Evolutionary conservation across 2,329 filamentous ascomycete species (phyloP).

Genomic region (Penicillium freii): DNA sequence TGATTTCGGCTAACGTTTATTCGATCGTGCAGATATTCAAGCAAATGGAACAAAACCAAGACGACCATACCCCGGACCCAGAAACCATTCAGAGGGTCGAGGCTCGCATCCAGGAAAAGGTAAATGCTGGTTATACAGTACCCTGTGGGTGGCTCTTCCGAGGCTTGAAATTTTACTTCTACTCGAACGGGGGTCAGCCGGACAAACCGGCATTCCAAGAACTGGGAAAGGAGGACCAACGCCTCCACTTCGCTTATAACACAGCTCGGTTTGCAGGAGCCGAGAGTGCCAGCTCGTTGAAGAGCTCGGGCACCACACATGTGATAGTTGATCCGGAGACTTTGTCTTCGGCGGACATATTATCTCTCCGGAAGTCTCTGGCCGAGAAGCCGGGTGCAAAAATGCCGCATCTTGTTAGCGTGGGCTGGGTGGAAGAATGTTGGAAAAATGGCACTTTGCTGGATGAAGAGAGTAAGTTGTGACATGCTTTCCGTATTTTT

Average conservation of each 20-base stretch:
- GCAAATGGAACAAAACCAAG: constrained; percentile 35
- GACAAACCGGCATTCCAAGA: background rate
- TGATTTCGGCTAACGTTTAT: background rate
- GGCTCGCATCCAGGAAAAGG: constrained; percentile 52
- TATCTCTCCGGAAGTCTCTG: constrained; percentile 31
- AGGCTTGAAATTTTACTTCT: constrained; percentile 47
- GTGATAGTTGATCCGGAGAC: constrained; percentile 59
- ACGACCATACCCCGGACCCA: constrained; percentile 44
- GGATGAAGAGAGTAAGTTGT: constrained; percentile 67
- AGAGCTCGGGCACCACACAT: constrained; percentile 65
- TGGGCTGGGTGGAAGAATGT: constrained; percentile 73
- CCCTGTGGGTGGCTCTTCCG: constrained; percentile 51
- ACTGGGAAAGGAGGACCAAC: constrained; percentile 5
- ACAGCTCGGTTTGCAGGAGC: constrained; percentile 71
- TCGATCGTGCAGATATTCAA: constrained; percentile 36
- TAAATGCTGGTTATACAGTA: constrained; percentile 30
- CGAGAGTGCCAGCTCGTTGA: constrained; percentile 50
- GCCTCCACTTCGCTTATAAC: constrained; percentile 52
- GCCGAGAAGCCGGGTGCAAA: constrained; percentile 35
- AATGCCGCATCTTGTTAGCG: constrained; percentile 67
- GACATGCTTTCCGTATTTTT: background rate
- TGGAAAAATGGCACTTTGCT: constrained; percentile 76
- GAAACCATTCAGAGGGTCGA: constrained; percentile 57
- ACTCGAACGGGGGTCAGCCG: constrained; percentile 12
- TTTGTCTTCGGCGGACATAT: constrained; percentile 44